Percentiles rank a stretch among this genome's conserved stretches.
These are phyloP conservation scores for Kazachstania africana DNA, from an alignment of 805 yeast genomes.

Conservation along the genomic window DNA sequence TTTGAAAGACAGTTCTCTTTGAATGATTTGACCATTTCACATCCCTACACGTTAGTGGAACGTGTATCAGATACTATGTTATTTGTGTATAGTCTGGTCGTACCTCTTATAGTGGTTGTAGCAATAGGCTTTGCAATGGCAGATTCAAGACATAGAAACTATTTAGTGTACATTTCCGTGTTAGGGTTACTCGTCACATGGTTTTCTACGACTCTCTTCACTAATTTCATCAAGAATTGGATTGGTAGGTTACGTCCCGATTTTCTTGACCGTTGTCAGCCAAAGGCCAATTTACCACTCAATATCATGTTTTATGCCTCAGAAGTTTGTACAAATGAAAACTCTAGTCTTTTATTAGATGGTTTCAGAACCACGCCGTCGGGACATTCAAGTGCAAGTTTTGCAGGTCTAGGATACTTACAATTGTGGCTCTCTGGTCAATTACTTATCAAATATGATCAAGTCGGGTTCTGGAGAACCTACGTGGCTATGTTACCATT, in stretches of 20 bases:
- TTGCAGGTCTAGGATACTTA: conserved; percentile 53
- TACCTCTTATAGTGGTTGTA: conserved; percentile 37
- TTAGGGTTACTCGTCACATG: conserved; percentile 56
- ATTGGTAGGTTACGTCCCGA: conserved; percentile 91
- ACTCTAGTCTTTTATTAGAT: conserved; percentile 37
- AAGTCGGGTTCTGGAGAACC: conserved; percentile 54
- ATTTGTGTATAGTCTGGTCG: conserved; percentile 38
- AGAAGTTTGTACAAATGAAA: conserved; percentile 52
- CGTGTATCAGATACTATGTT: conserved; percentile 50
- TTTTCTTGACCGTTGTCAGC: conserved; percentile 74
- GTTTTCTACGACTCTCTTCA: conserved; percentile 46
- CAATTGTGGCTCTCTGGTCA: conserved; percentile 64
- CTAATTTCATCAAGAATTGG: conserved; percentile 69
- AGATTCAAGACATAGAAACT: conserved; percentile 40
- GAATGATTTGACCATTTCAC: conserved; percentile 65
- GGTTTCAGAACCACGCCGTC: conserved; percentile 79
- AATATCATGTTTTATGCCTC: conserved; percentile 44
- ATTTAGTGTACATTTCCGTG: conserved; percentile 50
- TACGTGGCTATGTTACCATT: conserved; percentile 42
- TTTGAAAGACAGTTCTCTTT: conserved; percentile 69
- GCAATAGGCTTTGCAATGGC: conserved; percentile 23
- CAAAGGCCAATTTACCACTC: conserved; percentile 45
- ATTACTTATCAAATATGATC: conserved; percentile 35
- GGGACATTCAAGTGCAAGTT: conserved; percentile 66
- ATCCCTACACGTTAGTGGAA: conserved; percentile 70